Evolutionary conservation across 2,329 filamentous ascomycete genomes (phyloP), one percentile per base, ranked within the genome.

Genomic region (Botrytis elliptica): DNA sequence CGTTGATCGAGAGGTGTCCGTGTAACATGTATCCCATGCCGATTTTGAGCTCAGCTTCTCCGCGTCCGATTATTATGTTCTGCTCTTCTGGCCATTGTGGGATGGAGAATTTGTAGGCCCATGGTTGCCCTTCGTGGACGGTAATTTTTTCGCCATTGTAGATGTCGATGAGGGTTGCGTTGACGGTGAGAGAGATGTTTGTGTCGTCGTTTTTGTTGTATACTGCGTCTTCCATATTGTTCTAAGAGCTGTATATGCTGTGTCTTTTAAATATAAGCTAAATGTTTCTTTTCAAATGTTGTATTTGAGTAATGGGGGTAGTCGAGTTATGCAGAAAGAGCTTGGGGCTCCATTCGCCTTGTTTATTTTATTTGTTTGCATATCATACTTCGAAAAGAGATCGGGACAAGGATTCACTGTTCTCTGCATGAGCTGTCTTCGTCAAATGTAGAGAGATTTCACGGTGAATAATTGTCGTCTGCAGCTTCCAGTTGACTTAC

Each of bases 1-100:
- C 71, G 40, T 69, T 69, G n/a, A 73, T 62, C 8, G 64, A 69
- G 4, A 73, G 42, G 9, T 46, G 44, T 6, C 71, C 71, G 22
- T 73, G 62, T 22, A 73, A 40, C 22, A 69, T 73, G 33, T 73
- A 73, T n/a, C 55, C 55, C 25, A 40, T 69, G 2, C 64, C 55
- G 42, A 73, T 33, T 33, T 33, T 1, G 4, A 73, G 71, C 8
- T 68, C 40, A 4, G 57, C 42, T 38, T 73, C 64, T 4, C 71
- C 71, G 12, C 71, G 71, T 46, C 52, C 71, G n/a, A 73, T 33
- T 5, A 73, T 16, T 20, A 69, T 52, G 1, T 73, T 49, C 4
- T 42, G 38, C 1, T 8, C 29, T 2, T 33, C n/a, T 0, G 71
- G 40, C 71, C 71, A 73, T 42, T 73, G 71, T 0, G 64, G 71